A percentile compares a stretch with the other conserved stretches of the same genome.
Conservation (phyloP, 345 rosid genomes). For the Heritiera fomes region DNA sequence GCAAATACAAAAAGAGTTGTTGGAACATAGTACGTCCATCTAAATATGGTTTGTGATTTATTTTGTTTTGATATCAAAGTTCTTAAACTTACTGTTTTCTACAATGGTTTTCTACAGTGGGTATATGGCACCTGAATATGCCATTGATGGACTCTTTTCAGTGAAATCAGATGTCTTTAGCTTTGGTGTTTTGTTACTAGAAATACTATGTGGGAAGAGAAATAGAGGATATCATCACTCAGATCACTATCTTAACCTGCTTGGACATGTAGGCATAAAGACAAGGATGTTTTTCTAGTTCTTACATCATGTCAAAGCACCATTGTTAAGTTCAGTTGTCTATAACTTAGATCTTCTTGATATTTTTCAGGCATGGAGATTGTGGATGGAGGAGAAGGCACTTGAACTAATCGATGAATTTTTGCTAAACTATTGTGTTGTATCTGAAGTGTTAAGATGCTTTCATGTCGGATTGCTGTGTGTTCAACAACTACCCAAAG, state of each 20-base stretch:
- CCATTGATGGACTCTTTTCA: neutral
- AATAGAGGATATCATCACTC: neutral
- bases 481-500: slow-evolving; percentile 13
- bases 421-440: neutral
- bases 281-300: neutral
- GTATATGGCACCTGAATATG: slow-evolving; percentile 1
- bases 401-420: neutral
- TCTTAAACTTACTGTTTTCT: neutral
- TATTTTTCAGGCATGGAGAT: slow-evolving; percentile 12
- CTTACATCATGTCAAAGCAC: neutral
- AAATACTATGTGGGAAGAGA: neutral
- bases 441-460: slow-evolving; percentile 3
- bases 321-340: neutral
- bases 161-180: neutral
- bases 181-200: neutral
- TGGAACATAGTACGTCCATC: slow-evolving; percentile 7
- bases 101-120: neutral
- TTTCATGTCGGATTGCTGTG: slow-evolving; percentile 8
- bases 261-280: neutral
- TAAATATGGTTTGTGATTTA: neutral
- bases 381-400: neutral
- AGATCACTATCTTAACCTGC: neutral
- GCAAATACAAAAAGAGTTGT: slow-evolving; percentile 1
- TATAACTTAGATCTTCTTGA: neutral
- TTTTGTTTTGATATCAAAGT: neutral